Evolutionary conservation across 805 yeast species (phyloP).

Genomic region (Candida incommunis): DNA sequence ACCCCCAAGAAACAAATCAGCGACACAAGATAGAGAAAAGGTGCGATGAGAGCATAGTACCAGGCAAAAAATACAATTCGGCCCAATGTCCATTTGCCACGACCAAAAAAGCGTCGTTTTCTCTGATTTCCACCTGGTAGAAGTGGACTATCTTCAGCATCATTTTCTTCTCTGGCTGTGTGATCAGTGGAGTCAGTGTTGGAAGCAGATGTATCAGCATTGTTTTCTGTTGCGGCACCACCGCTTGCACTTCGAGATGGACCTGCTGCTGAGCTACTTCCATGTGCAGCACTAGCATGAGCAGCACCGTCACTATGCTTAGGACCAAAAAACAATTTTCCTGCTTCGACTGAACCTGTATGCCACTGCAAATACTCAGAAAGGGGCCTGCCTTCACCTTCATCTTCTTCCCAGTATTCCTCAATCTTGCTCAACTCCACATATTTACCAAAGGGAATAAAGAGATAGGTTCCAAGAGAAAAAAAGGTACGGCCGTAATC

Average conservation of each 20-base stretch:
- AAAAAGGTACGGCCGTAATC: slow-evolving; percentile 49
- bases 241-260: slow-evolving; percentile 5
- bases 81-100: slow-evolving; percentile 85
- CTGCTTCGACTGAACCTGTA: slow-evolving; percentile 39
- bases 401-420: slow-evolving; percentile 74
- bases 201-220: background rate
- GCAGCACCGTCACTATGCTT: background rate
- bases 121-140: background rate
- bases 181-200: background rate
- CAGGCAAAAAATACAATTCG: slow-evolving; percentile 60
- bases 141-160: slow-evolving; percentile 1
- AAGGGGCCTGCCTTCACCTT: slow-evolving; percentile 71
- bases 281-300: slow-evolving; percentile 1
- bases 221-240: slow-evolving; percentile 11
- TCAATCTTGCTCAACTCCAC: slow-evolving; percentile 67
- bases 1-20: slow-evolving; percentile 67
- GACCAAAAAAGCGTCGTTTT: slow-evolving; percentile 55
- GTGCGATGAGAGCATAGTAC: slow-evolving; percentile 58
- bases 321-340: slow-evolving; percentile 2
- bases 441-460: slow-evolving; percentile 82
- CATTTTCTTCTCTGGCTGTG: slow-evolving; percentile 6
- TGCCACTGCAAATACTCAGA: slow-evolving; percentile 87
- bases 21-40: slow-evolving; percentile 43
- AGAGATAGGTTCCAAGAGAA: slow-evolving; percentile 54
- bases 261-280: slow-evolving; percentile 7